phyloP scores from a whole-genome alignment of 768 basidiomycete genomes.

The Mycena floridula region DNA sequence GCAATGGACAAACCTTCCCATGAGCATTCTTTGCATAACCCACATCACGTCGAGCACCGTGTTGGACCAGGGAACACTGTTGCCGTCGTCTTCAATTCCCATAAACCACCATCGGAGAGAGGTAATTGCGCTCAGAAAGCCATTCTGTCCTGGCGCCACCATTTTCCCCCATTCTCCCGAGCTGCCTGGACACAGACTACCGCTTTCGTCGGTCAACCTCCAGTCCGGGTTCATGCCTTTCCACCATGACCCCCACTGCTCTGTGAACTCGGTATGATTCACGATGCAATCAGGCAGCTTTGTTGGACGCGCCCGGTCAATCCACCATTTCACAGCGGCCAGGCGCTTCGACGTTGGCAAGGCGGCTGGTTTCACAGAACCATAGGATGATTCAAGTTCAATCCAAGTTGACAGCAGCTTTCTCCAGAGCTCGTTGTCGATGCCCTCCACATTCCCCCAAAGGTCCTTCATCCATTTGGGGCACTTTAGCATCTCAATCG shows the following conservation, averaged over 20 bases:
- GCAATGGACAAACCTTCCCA: too few species aligned
- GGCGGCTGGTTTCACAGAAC: background rate
- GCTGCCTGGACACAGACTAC: background rate
- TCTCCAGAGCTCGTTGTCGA: too few species aligned
- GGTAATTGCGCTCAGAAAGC: background rate
- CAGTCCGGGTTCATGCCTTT: background rate
- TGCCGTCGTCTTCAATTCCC: too few species aligned
- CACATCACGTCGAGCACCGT: too few species aligned
- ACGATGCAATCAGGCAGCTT: background rate
- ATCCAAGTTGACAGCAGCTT: background rate
- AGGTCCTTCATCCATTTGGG: background rate
- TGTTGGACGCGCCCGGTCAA: background rate
- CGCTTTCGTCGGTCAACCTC: background rate
- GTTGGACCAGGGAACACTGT: too few species aligned
- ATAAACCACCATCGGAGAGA: slow-evolving; percentile 2
- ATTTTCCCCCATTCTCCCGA: background rate
- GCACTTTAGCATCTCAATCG: too few species aligned
- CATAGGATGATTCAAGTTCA: background rate
- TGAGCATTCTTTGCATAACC: too few species aligned
- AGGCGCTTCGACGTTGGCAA: background rate
- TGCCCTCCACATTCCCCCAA: too few species aligned
- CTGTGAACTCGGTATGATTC: background rate
- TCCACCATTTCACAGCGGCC: background rate
- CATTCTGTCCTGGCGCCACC: background rate
- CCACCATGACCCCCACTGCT: slow-evolving; percentile 1